Evolutionary conservation across 1,139 yeast species (phyloP).

Genomic region (Kodamaea arcana): DNA sequence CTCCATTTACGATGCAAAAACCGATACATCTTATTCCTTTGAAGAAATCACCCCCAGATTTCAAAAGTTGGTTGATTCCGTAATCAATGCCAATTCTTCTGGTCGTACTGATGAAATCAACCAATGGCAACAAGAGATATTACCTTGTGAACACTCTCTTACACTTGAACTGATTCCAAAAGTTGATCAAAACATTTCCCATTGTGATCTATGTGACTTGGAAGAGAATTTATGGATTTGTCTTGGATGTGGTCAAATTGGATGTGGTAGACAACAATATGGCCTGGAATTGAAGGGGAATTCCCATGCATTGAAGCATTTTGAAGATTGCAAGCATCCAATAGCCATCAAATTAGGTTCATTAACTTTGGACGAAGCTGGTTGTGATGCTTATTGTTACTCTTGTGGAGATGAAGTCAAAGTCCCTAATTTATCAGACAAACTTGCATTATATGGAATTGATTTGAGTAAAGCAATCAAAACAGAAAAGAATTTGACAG

Average conservation of each 20-base stretch:
- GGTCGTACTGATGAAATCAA: constrained; percentile 67
- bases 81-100: constrained; percentile 64
- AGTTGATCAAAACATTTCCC: constrained; percentile 28
- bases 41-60: constrained; percentile 21
- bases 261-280: constrained; percentile 90
- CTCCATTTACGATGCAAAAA: constrained; percentile 39
- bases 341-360: constrained; percentile 91
- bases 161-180: constrained; percentile 23
- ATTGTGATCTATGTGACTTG: constrained; percentile 62
- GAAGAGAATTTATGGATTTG: constrained; percentile 83
- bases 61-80: constrained; percentile 37
- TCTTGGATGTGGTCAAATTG: constrained; percentile 81
- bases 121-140: constrained; percentile 88
- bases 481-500: constrained; percentile 84
- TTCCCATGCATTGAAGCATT: constrained; percentile 83
- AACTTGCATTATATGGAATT: constrained; percentile 62
- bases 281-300: constrained; percentile 87
- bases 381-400: constrained; percentile 82
- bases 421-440: constrained; percentile 55
- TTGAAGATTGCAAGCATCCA: constrained; percentile 53
- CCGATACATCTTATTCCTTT: constrained; percentile 20
- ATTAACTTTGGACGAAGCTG: constrained; percentile 55
- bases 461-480: constrained; percentile 53
- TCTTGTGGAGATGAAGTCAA: constrained; percentile 83
- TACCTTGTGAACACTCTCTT: constrained; percentile 72